These are phyloP conservation scores for Diaporthe sp. DNA, from an alignment of 2,329 filamentous ascomycete species.

Conservation along the genomic window DNA sequence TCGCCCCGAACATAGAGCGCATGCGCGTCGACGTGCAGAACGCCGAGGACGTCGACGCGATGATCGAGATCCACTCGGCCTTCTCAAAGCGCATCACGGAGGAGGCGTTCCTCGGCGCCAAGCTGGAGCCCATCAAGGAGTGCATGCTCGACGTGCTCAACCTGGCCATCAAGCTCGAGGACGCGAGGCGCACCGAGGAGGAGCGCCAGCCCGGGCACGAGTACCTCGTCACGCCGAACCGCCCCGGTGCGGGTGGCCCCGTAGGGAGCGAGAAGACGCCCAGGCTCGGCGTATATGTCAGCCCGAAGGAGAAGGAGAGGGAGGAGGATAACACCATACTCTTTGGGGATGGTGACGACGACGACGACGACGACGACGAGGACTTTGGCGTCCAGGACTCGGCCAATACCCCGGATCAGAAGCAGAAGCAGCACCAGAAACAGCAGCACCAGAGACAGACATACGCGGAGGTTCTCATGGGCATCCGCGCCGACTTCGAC, in stretches of 20 bases:
- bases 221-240: slow-evolving; percentile 27
- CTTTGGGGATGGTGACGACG: slow-evolving; percentile 44
- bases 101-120: slow-evolving; percentile 78
- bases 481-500: slow-evolving; percentile 74
- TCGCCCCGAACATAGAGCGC: slow-evolving; percentile 70
- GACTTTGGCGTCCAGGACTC: slow-evolving; percentile 52
- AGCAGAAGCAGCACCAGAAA: slow-evolving; percentile 7
- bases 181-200: slow-evolving; percentile 63
- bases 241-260: slow-evolving; percentile 44
- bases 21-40: slow-evolving; percentile 71
- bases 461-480: slow-evolving; percentile 67
- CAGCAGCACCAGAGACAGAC: slow-evolving; percentile 49
- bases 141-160: slow-evolving; percentile 84
- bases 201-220: slow-evolving; percentile 48
- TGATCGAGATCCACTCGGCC: slow-evolving; percentile 78
- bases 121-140: slow-evolving; percentile 78
- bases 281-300: slow-evolving; percentile 42
- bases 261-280: slow-evolving; percentile 41
- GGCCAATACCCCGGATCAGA: slow-evolving; percentile 2
- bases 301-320: slow-evolving; percentile 49
- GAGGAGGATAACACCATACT: slow-evolving; percentile 45
- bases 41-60: slow-evolving; percentile 83
- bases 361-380: slow-evolving; percentile 53
- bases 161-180: slow-evolving; percentile 77
- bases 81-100: slow-evolving; percentile 75